Conservation (phyloP, 2,329 filamentous ascomycete genomes). For the Fusarium sp. region DNA sequence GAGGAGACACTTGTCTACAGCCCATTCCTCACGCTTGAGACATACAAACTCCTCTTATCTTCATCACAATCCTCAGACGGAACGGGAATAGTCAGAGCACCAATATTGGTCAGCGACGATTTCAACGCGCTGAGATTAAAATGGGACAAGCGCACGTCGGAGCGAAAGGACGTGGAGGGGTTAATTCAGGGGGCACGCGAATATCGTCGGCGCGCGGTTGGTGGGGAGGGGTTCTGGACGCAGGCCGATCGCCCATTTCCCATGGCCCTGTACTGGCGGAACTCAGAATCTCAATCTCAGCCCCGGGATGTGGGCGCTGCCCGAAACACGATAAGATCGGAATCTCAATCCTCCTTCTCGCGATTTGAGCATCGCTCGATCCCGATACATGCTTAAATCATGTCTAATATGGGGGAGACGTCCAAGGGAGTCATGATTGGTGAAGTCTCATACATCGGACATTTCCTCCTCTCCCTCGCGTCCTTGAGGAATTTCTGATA, state of each 20-base stretch:
- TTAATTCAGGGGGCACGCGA: constrained; percentile 28
- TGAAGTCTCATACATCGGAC: background rate
- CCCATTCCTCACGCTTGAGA: constrained; percentile 38
- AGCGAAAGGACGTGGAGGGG: constrained; percentile 34
- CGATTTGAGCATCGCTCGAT: constrained; percentile 4
- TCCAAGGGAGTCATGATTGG: background rate
- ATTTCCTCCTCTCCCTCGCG: background rate
- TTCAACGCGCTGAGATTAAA: constrained; percentile 38
- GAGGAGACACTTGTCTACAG: constrained; percentile 37
- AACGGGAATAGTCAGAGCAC: background rate
- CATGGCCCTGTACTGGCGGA: constrained; percentile 38
- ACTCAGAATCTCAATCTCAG: background rate
- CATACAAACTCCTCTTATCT: constrained; percentile 28
- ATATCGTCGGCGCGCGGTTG: constrained; percentile 34
- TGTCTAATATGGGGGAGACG: background rate
- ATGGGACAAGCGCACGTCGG: constrained; percentile 38
- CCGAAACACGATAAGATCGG: background rate
- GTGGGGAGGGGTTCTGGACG: constrained; percentile 36
- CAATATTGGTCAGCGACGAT: constrained; percentile 37
- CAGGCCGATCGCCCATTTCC: constrained; percentile 34
- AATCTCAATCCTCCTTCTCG: background rate
- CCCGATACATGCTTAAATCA: constrained; percentile 15
- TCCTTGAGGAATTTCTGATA: background rate
- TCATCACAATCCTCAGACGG: background rate
- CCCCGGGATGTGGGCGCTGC: background rate